Evolutionary conservation across 768 basidiomycete genomes (phyloP).

Genomic region (Candolleomyces eurysporus): DNA sequence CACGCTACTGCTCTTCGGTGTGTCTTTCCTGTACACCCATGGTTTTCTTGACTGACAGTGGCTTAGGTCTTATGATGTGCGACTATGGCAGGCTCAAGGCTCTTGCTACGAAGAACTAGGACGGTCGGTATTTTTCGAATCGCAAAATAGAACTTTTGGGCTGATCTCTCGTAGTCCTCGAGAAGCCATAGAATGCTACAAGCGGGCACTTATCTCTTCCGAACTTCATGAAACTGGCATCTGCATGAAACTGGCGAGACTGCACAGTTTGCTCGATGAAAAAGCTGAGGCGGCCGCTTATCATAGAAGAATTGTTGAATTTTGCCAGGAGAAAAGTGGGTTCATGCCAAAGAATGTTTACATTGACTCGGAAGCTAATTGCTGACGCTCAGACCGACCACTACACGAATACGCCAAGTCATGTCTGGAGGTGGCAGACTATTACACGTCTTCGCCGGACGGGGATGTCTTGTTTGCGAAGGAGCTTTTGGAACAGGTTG

Average conservation of each 20-base stretch:
- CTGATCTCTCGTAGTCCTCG: conserved; percentile 49
- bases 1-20: conserved; percentile 90
- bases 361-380: conserved; percentile 20
- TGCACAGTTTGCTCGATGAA: conserved; percentile 69
- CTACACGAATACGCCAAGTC: conserved; percentile 82
- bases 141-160: background rate
- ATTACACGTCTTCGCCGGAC: conserved; percentile 61
- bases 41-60: background rate
- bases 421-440: conserved; percentile 80
- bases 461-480: conserved; percentile 70
- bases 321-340: conserved; percentile 63
- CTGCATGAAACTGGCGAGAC: conserved; percentile 69
- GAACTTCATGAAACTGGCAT: conserved; percentile 75
- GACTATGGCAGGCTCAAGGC: conserved; percentile 94
- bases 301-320: conserved; percentile 77
- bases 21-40: conserved; percentile 10
- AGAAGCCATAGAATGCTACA: conserved; percentile 90
- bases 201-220: conserved; percentile 82
- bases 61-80: conserved; percentile 86
- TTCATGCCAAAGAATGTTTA: conserved; percentile 12
- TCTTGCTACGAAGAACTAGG: conserved; percentile 92
- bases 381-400: conserved; percentile 51
- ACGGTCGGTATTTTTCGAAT: conserved; percentile 42
- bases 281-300: conserved; percentile 68
- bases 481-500: conserved; percentile 71